Evolutionary conservation across 108 stramenopile species (phyloP).

Genomic region (Nannochloropsis salina): DNA sequence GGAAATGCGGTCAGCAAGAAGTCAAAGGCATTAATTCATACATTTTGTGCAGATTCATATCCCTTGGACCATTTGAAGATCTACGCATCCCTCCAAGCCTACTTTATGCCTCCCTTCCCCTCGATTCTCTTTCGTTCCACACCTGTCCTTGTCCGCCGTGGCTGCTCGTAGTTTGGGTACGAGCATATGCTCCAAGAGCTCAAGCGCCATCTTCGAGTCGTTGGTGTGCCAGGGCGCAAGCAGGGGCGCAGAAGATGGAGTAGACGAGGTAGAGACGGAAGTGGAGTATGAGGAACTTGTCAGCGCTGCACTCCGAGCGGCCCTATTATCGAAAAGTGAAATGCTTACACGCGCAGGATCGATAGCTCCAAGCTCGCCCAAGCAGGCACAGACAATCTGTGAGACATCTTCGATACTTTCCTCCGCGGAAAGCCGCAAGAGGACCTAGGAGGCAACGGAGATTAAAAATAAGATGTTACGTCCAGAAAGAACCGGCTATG

Average conservation of each 20-base stretch:
- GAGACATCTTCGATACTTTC: background rate
- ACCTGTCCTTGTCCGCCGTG: background rate
- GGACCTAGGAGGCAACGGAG: background rate
- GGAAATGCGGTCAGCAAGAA: background rate
- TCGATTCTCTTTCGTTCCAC: too few relatives aligned
- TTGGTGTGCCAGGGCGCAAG: constrained; percentile 15
- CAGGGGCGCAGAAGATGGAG: background rate
- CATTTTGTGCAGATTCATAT: too few relatives aligned
- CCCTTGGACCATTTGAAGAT: too few relatives aligned
- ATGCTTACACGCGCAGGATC: constrained; percentile 47
- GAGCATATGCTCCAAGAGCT: background rate
- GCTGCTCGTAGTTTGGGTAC: background rate
- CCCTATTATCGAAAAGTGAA: constrained; percentile 21
- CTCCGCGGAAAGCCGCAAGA: background rate
- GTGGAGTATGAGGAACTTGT: background rate
- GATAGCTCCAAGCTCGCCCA: constrained; percentile 54
- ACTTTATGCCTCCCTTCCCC: too few relatives aligned
- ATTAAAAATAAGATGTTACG: background rate
- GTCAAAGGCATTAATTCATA: too few relatives aligned
- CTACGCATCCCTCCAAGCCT: too few relatives aligned
- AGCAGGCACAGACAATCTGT: constrained; percentile 21
- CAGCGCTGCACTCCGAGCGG: background rate
- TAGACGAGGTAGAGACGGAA: background rate
- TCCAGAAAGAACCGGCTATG: background rate
- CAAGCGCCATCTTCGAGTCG: background rate